Evolutionary conservation across 2,329 filamentous ascomycete species (phyloP).

Genomic region (Trichophyton mentagrophytes): DNA sequence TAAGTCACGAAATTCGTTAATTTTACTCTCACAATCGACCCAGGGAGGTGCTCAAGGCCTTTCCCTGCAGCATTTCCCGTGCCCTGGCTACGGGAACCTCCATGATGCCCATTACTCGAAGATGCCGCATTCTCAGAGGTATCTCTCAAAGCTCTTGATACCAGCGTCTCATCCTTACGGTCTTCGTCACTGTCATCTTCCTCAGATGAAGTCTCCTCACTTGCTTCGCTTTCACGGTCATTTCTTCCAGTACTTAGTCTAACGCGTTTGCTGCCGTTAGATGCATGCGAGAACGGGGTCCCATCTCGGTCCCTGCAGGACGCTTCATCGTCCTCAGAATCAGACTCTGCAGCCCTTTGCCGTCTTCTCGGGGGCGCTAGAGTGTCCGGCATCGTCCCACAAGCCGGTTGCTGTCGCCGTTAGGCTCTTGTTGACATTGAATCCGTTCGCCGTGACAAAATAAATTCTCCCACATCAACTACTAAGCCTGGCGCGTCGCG

Average conservation of each 20-base stretch:
- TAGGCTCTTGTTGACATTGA: not conserved
- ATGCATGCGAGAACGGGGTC: constrained; percentile 17
- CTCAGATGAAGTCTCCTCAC: not conserved
- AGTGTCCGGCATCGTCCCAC: constrained; percentile 18
- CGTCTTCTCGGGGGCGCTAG: constrained; percentile 19
- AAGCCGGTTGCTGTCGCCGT: not conserved
- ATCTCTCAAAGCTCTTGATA: not conserved
- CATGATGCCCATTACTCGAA: not conserved
- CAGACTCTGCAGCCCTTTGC: constrained; percentile 16
- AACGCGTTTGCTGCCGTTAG: constrained; percentile 23
- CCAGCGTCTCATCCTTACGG: not conserved
- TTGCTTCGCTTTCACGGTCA: not conserved
- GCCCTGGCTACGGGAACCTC: not conserved
- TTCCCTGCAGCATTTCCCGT: not conserved
- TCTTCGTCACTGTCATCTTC: not conserved
- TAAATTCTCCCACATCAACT: not conserved
- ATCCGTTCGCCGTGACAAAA: not conserved
- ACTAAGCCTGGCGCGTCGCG: not conserved
- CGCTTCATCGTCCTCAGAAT: constrained; percentile 18
- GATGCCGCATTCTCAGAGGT: not conserved
- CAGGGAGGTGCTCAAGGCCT: constrained; percentile 43
- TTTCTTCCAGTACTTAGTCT: constrained; percentile 13
- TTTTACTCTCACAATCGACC: constrained; percentile 77
- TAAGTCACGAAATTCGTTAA: constrained; percentile 92
- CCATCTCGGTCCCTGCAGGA: constrained; percentile 11